Percentiles rank a stretch among this genome's conserved stretches.
Evolutionary conservation across 148 eudicot genomes (phyloP).

Genomic region (Selenicereus undatus): DNA sequence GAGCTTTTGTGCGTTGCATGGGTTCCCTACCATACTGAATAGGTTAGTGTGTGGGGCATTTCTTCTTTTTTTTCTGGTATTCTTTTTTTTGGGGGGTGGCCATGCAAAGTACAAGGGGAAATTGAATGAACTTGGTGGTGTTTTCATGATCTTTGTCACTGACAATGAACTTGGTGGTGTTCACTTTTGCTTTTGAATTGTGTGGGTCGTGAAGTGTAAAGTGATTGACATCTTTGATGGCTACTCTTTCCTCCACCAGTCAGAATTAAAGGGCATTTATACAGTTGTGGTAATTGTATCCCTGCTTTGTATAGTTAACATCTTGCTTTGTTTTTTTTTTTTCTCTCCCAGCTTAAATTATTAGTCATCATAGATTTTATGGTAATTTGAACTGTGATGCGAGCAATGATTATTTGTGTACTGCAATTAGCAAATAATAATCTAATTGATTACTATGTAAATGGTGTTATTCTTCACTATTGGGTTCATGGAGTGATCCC

Average conservation of each 20-base stretch:
- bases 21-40: background rate
- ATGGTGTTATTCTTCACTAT: no score
- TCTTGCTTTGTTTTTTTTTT: background rate
- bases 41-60: background rate
- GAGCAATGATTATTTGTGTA: background rate
- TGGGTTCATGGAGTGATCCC: no score
- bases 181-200: background rate
- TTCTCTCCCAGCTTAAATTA: background rate
- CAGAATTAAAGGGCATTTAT: background rate
- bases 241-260: slow-evolving; percentile 3
- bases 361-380: background rate
- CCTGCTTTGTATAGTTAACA: background rate
- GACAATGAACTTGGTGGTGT: slow-evolving; percentile 8
- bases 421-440: background rate
- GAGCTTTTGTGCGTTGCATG: slow-evolving; percentile 18
- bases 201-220: background rate
- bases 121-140: background rate
- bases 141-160: slow-evolving; percentile 24
- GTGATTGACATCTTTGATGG: slow-evolving; percentile 12
- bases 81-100: background rate
- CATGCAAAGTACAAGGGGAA: background rate
- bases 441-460: no score
- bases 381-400: background rate
- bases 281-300: slow-evolving; percentile 2
- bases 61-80: background rate